Percentiles rank a stretch among this genome's conserved stretches.
Evolutionary conservation across 257 asterid genomes (phyloP).

Genomic region (Buddleja alternifolia): DNA sequence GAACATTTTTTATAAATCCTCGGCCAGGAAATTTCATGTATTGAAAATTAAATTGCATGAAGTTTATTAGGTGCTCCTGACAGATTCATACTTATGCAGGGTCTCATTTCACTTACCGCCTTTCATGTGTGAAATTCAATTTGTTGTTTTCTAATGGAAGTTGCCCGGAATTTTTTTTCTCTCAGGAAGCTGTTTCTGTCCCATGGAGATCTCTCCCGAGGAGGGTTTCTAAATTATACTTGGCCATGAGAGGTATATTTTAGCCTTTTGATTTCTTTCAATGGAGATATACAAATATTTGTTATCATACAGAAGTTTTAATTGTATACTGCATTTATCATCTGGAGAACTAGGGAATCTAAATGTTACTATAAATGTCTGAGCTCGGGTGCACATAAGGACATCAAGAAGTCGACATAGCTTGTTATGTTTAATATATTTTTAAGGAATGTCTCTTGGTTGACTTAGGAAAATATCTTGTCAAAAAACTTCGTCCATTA

Average conservation of each 20-base stretch:
- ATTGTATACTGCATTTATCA: conserved; percentile 6
- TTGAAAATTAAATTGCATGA: not conserved
- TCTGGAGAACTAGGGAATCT: not conserved
- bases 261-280: conserved; percentile 3
- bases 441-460: too few species aligned
- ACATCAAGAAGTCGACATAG: not conserved
- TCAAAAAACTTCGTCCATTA: not conserved
- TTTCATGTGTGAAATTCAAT: conserved; percentile 4
- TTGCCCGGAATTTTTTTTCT: conserved; percentile 17
- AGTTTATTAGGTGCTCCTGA: not conserved
- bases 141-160: conserved; percentile 26
- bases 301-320: not conserved
- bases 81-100: not conserved
- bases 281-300: conserved; percentile 9
- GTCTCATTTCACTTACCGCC: not conserved
- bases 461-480: too few species aligned
- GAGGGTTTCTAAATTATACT: conserved; percentile 79
- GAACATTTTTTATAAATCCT: not conserved
- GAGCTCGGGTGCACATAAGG: conserved; percentile 1
- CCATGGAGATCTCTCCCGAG: conserved; percentile 92
- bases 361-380: not conserved
- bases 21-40: not conserved
- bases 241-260: conserved; percentile 84
- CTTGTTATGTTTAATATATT: not conserved
- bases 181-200: conserved; percentile 81